A percentile compares a stretch with the other conserved stretches of the same genome.
phyloP scores from a whole-genome alignment of 2,329 filamentous ascomycete species.

The Zasmidium citrigriseum region DNA sequence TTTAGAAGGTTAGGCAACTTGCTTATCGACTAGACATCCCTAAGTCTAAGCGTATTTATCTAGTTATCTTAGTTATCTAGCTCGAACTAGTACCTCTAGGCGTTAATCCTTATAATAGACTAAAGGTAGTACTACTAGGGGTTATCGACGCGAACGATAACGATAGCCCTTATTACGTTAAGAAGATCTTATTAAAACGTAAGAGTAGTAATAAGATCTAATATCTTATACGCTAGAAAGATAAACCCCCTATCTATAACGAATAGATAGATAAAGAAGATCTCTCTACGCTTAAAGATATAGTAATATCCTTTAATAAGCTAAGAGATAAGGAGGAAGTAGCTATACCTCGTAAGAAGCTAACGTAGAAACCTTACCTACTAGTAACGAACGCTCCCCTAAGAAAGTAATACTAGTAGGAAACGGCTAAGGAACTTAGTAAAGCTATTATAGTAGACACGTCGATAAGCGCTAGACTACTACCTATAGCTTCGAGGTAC shows the following conservation, averaged over 20 bases:
- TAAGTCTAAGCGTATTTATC: not conserved
- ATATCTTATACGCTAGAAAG: not conserved
- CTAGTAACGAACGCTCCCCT: too few relatives aligned
- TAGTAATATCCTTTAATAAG: not conserved
- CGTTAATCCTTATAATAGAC: not conserved
- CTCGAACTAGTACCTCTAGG: not conserved
- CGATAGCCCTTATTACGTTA: not conserved
- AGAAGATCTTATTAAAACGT: not conserved
- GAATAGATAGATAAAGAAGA: not conserved
- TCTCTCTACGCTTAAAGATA: not conserved
- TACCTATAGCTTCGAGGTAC: too few relatives aligned
- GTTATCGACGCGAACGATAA: not conserved
- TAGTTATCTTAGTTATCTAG: constrained; percentile 1
- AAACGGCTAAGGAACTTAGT: too few relatives aligned
- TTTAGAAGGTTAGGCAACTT: not conserved
- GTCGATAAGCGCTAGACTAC: too few relatives aligned
- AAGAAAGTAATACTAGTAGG: too few relatives aligned
- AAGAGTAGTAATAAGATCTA: not conserved
- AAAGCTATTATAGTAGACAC: too few relatives aligned
- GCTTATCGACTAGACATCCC: constrained; percentile 1
- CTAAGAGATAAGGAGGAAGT: not conserved
- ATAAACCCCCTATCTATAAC: not conserved
- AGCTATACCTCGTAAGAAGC: too few relatives aligned
- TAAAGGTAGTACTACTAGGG: too few relatives aligned
- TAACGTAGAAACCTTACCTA: too few relatives aligned